phyloP scores from a whole-genome alignment of 805 yeast genomes.

The Ogataea degrootiae region DNA sequence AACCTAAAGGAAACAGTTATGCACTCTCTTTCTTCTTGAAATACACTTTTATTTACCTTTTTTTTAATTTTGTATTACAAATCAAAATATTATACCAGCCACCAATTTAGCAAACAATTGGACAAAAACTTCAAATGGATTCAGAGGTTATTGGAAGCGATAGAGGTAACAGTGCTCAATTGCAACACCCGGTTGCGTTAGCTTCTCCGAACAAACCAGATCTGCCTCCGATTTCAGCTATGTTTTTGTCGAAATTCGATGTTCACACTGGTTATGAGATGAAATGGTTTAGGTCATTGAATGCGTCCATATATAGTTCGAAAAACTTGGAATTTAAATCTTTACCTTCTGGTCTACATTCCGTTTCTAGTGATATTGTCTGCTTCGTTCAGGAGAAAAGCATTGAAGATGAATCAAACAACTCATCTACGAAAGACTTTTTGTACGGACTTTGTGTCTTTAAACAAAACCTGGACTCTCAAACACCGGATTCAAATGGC shows the following conservation, averaged over 20 bases:
- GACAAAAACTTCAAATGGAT: neutral
- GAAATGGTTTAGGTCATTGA: conserved; percentile 36
- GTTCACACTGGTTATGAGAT: conserved; percentile 45
- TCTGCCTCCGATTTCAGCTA: conserved; percentile 33
- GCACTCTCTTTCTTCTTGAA: too few species aligned
- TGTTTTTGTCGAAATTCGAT: conserved; percentile 50
- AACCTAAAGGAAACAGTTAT: too few species aligned
- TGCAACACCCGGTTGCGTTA: neutral
- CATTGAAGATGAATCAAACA: conserved; percentile 12
- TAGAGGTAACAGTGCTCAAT: neutral
- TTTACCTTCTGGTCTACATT: conserved; percentile 68
- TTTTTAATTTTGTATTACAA: neutral
- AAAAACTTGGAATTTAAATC: conserved; percentile 55
- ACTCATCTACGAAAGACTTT: conserved; percentile 15
- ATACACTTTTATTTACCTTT: neutral
- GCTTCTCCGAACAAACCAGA: neutral
- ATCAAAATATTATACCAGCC: neutral
- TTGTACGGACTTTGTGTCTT: conserved; percentile 50
- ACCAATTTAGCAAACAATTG: neutral
- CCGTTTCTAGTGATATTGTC: conserved; percentile 44
- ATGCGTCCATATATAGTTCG: conserved; percentile 25
- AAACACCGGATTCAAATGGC: conserved; percentile 11
- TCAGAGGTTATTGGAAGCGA: neutral
- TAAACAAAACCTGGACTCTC: conserved; percentile 34
- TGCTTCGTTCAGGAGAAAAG: conserved; percentile 38